Percentiles rank a stretch among this genome's conserved stretches.
phyloP scores from a whole-genome alignment of 1,284 basidiomycete genomes.

The Coniferiporia sulphurascens region DNA sequence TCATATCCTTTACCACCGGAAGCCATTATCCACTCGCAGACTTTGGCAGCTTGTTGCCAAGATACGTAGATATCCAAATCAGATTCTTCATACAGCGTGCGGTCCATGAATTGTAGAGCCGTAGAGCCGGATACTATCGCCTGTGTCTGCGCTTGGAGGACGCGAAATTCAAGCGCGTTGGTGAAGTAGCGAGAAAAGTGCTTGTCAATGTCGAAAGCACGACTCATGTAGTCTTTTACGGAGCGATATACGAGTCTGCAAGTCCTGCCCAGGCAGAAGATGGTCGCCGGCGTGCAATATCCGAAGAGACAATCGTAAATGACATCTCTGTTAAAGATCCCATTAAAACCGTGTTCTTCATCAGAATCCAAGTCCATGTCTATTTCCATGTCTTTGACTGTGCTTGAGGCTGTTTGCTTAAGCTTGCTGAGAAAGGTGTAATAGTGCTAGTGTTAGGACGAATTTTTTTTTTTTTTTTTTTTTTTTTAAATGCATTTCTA shows the following conservation, averaged over 20 bases:
- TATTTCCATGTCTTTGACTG: too few species aligned
- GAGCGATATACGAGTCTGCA: neutral
- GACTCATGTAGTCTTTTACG: neutral
- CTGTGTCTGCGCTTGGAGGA: slow-evolving; percentile 20
- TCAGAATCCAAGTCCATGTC: too few species aligned
- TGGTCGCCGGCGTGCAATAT: neutral
- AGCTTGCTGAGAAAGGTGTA: too few species aligned
- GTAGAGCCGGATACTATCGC: slow-evolving; percentile 20
- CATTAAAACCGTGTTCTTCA: too few species aligned
- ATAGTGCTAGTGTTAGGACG: too few species aligned
- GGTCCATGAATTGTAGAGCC: slow-evolving; percentile 22
- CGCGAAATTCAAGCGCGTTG: slow-evolving; percentile 18
- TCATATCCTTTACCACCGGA: slow-evolving; percentile 3
- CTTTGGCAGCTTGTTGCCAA: neutral
- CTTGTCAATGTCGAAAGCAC: slow-evolving; percentile 13
- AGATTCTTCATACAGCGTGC: slow-evolving; percentile 18
- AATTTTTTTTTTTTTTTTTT: too few species aligned
- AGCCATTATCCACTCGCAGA: slow-evolving; percentile 17
- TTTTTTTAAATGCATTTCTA: too few species aligned
- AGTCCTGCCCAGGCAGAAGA: slow-evolving; percentile 4
- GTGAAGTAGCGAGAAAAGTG: slow-evolving; percentile 15
- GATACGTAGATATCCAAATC: slow-evolving; percentile 22
- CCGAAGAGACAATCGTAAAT: slow-evolving; percentile 9
- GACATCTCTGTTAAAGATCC: slow-evolving; percentile 1
- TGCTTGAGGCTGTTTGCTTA: too few species aligned